A percentile compares a stretch with the other conserved stretches of the same genome.
Conservation (phyloP, 148 eudicot genomes). For the Fagopyrum esculentum region DNA sequence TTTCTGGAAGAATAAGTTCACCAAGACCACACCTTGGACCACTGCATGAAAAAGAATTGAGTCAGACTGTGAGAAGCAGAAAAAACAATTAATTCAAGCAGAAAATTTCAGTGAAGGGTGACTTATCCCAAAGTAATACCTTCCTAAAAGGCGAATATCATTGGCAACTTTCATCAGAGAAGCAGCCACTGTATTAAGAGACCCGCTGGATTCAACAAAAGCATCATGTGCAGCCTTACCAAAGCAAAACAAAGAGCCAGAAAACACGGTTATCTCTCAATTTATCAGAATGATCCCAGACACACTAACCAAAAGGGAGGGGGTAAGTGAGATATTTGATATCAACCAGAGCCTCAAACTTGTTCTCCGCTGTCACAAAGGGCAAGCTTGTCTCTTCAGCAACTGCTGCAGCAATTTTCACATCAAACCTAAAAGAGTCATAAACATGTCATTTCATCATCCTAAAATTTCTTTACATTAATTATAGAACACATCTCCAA, state of each 20-base stretch:
- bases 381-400: slow-evolving; percentile 90
- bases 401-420: slow-evolving; percentile 90
- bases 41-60: slow-evolving; percentile 31
- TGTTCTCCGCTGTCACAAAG: slow-evolving; percentile 95
- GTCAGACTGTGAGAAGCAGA: slow-evolving; percentile 12
- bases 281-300: background rate
- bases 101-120: background rate
- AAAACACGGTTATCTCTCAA: background rate
- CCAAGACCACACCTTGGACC: slow-evolving; percentile 99
- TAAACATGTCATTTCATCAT: background rate
- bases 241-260: slow-evolving; percentile 1
- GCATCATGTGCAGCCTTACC: slow-evolving; percentile 96
- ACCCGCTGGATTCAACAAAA: slow-evolving; percentile 91
- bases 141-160: slow-evolving; percentile 92
- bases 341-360: slow-evolving; percentile 90
- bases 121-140: slow-evolving; percentile 33
- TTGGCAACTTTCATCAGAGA: slow-evolving; percentile 97
- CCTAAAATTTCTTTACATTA: background rate
- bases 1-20: slow-evolving; percentile 95
- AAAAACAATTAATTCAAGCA: background rate
- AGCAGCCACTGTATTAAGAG: slow-evolving; percentile 77
- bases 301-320: background rate
- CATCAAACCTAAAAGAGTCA: slow-evolving; percentile 64
- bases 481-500: no score
- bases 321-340: background rate